Conservation (phyloP, 1,139 yeast genomes). For the Martiniozyma asiatica region DNA sequence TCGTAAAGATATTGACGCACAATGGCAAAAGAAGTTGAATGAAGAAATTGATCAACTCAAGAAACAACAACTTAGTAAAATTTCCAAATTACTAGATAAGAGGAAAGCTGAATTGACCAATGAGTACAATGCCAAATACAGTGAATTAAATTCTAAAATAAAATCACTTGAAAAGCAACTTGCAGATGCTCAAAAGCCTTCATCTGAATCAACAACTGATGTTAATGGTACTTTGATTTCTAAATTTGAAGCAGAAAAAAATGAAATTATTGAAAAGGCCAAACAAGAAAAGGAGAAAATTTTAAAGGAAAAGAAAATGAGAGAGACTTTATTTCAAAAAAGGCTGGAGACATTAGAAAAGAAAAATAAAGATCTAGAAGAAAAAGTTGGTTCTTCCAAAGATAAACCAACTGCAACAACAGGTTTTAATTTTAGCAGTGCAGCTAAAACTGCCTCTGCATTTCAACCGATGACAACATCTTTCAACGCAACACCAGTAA, state of each 20-base stretch:
- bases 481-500: conserved; percentile 2
- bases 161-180: too few relatives aligned
- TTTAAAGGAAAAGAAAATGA: conserved; percentile 16
- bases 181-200: too few relatives aligned
- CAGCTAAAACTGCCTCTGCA: conserved; percentile 1
- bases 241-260: conserved; percentile 19
- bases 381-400: too few relatives aligned
- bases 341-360: conserved; percentile 4
- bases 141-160: neutral
- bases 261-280: conserved; percentile 19
- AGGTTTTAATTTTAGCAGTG: conserved; percentile 3
- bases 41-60: conserved; percentile 14
- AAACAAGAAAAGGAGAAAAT: conserved; percentile 21
- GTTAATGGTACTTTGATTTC: conserved; percentile 1
- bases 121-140: conserved; percentile 2
- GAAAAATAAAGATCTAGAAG: conserved; percentile 4
- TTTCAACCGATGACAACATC: conserved; percentile 3
- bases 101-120: conserved; percentile 4
- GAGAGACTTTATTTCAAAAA: conserved; percentile 8
- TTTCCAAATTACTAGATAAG: conserved; percentile 4
- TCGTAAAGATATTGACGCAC: too few relatives aligned
- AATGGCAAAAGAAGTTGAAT: conserved; percentile 9
- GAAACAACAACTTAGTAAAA: conserved; percentile 3
- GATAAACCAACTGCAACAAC: conserved; percentile 1
- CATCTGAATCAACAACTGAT: neutral